Percentiles rank a stretch among this genome's conserved stretches.
Evolutionary conservation across 441 rosid genomes (phyloP).

Genomic region (Erodium chrysanthum): DNA sequence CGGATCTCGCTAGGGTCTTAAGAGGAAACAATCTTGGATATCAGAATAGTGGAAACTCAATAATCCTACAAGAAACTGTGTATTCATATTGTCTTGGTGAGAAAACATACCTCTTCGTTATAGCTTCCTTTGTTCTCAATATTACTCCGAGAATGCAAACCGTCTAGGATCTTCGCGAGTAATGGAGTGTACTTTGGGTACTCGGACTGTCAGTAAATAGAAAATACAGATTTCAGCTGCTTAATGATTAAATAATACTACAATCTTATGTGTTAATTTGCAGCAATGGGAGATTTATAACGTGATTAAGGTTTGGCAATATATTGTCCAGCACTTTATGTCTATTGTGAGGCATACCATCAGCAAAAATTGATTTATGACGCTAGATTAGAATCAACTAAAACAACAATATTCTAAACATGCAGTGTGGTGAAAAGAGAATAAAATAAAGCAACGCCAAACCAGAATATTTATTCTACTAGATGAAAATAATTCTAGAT

Average conservation of each 20-base stretch:
- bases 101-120: constrained; percentile 47
- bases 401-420: no score
- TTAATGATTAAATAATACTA: background rate
- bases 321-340: background rate
- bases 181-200: constrained; percentile 67
- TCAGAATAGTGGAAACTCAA: no score
- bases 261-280: background rate
- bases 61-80: background rate
- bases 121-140: constrained; percentile 54
- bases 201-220: constrained; percentile 53
- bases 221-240: constrained; percentile 7
- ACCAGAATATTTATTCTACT: background rate
- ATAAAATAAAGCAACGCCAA: background rate
- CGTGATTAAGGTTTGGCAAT: background rate
- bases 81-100: constrained; percentile 6
- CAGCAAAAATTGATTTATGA: background rate
- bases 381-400: no score
- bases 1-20: no score
- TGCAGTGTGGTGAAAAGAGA: background rate
- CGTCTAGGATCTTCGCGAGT: constrained; percentile 80
- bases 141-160: constrained; percentile 50
- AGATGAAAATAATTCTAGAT: background rate
- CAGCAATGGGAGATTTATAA: background rate
- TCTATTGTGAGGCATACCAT: background rate
- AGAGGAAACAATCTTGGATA: no score